Evolutionary conservation across 2,329 filamentous ascomycete species (phyloP), one percentile per base, ranked within the genome.

Genomic region (Hymenoscyphus linearis): DNA sequence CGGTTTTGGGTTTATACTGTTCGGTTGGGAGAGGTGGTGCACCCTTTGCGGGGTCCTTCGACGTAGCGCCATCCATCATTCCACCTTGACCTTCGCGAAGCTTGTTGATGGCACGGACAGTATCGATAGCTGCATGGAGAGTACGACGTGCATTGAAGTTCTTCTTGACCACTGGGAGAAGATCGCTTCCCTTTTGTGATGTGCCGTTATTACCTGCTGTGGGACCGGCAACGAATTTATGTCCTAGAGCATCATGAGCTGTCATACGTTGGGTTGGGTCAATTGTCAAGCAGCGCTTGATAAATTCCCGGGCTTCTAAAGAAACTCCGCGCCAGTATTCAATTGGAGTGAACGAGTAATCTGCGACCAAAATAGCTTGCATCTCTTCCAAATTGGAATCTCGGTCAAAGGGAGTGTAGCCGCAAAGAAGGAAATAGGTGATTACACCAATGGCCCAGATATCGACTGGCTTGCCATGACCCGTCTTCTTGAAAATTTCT

Each of bases 361-460:
- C 93, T 62, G 95, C 95, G 65, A 92, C 90, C 60, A 98, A 85
- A 73, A 99, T 99, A 69, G 95, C 95, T 79, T 98, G 93, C 93
- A 99, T 98, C 79, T 99, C 95, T 79, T 99, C 95, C 72, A 98
- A 87, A 76, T 99, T 96, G 69, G 87, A 93, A 76, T 98, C 95
- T 60, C 95, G 89, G 77, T 99, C 95, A 74, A 99, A 99, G 13
- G 95, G 95, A 0, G 95, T 99, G 78, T 98, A 98, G 62, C 95
- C 95, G 76, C 95, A 98, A 57, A 99, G 87, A 34, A 99, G 81
- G 79, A 99, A 99, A 79, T 98, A 99, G 35, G 95, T 98, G 73
- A 99, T 99, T 52, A 99, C 95, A 54, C 95, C 95, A 65, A 98
- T 91, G 40, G 95, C 95, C 95, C 95, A 99, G 66, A 99, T 88